Evolutionary conservation across 2,329 filamentous ascomycete genomes (phyloP), one percentile per base, ranked within the genome.

Genomic region (Verticillium nubilum): DNA sequence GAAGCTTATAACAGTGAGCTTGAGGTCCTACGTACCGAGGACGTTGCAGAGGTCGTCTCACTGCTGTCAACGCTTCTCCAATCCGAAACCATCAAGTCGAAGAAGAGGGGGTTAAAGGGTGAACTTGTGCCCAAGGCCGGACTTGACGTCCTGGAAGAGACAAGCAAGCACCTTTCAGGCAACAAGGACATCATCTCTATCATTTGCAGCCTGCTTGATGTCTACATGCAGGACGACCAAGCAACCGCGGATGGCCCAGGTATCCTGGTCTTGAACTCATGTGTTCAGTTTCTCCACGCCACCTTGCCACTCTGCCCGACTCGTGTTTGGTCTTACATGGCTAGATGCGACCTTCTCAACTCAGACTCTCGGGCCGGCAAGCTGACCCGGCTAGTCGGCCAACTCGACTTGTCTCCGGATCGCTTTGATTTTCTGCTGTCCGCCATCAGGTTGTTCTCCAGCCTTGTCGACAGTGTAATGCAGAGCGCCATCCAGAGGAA

Each of bases 301-400:
- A 77, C 96, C 19, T 74, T 95, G 27, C 80, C 82, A 66, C 89
- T 83, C n/a, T 85, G 89, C 57, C 94, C 95, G 0, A 90, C 89
- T 59, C 83, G 93, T 61, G 87, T 97, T 5, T 98, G 95, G 93
- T 92, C 94, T 3, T 91, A 94, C 70, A 82, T 99, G 67, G 86
- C 88, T 3, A 86, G 91, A 60, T 96, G 91, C 71, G 86, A 88
- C 63, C 78, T 99, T 19, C 80, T 99, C 53, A 89, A 90, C 65
- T 84, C 87, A 5, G 88, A 92, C 65, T 87, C 90, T 10, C 88
- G 87, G 63, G 87, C 87, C 15, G 91, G 92, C 12, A 87, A 89
- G 62, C 81, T 99, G 62, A 85, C 88, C 42, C 86, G 86, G 56
- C 87, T 98, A 57, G 84, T 96, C 2, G 90, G 90, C n/a, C 88